These are phyloP conservation scores for Leccinum longicurvipes DNA, from an alignment of 768 basidiomycete genomes.

Conservation along the genomic window DNA sequence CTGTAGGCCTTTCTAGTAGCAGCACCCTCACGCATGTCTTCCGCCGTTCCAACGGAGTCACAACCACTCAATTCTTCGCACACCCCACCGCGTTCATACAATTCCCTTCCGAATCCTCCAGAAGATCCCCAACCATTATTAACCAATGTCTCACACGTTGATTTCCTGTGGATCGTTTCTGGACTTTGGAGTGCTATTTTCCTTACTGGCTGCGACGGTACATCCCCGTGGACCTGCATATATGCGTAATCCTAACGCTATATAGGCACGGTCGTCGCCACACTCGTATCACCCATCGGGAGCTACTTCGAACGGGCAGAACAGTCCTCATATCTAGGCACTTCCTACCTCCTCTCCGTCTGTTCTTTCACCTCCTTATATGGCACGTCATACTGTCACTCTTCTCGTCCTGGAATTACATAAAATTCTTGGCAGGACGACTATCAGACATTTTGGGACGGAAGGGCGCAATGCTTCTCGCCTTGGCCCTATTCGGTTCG, in stretches of 20 bases:
- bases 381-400: slow-evolving; percentile 9
- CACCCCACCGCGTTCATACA: no score
- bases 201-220: slow-evolving; percentile 81
- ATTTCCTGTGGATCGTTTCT: slow-evolving; percentile 67
- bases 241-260: not conserved
- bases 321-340: slow-evolving; percentile 81
- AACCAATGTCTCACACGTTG: slow-evolving; percentile 47
- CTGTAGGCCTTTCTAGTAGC: no score
- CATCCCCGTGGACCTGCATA: slow-evolving; percentile 5
- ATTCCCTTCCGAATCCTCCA: no score
- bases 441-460: slow-evolving; percentile 83
- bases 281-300: slow-evolving; percentile 83
- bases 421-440: slow-evolving; percentile 51
- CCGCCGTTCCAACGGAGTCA: no score
- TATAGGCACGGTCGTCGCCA: slow-evolving; percentile 79
- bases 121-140: slow-evolving; percentile 32
- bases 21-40: no score
- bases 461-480: slow-evolving; percentile 88
- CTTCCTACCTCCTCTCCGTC: slow-evolving; percentile 81
- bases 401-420: not conserved
- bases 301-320: slow-evolving; percentile 79
- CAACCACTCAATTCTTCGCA: no score
- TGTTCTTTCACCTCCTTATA: no score
- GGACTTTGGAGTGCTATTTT: slow-evolving; percentile 83
- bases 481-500: slow-evolving; percentile 77